Conservation (phyloP, 352 stramenopile species). For the Phytophthora capsici region DNA sequence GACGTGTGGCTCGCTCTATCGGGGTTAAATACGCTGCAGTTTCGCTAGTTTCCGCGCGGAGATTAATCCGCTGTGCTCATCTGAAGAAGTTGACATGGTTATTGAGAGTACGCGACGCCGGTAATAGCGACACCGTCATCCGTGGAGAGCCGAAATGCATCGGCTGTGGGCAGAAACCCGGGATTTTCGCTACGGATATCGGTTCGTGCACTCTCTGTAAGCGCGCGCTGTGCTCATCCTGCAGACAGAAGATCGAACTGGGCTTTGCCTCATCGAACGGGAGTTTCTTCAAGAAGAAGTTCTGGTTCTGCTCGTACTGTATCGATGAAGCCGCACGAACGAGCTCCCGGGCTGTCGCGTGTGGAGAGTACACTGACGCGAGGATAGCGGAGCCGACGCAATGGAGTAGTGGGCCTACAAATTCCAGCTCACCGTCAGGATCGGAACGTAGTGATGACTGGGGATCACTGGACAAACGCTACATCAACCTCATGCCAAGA, state of each 20-base stretch:
- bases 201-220: constrained; percentile 36
- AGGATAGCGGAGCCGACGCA: constrained; percentile 8
- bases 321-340: constrained; percentile 25
- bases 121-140: constrained; percentile 6
- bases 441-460: constrained; percentile 27
- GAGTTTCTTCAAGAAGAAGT: constrained; percentile 26
- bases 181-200: constrained; percentile 34
- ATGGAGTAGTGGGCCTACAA: constrained; percentile 29
- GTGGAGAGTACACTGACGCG: constrained; percentile 25
- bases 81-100: constrained; percentile 64
- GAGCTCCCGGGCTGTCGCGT: constrained; percentile 26
- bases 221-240: constrained; percentile 30
- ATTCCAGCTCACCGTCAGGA: constrained; percentile 21
- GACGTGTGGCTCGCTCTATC: constrained; percentile 48
- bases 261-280: constrained; percentile 28
- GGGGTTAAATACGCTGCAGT: constrained; percentile 53
- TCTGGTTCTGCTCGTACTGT: constrained; percentile 41
- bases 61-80: constrained; percentile 54
- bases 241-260: constrained; percentile 31
- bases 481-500: constrained; percentile 31
- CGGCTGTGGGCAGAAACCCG: constrained; percentile 31
- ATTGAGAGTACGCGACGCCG: constrained; percentile 15
- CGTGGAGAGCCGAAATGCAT: constrained; percentile 34
- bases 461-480: constrained; percentile 25
- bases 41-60: constrained; percentile 52